Evolutionary conservation across 306 rosid species (phyloP), one percentile per base, ranked within the genome.

Genomic region (Lathyrus aphaca): DNA sequence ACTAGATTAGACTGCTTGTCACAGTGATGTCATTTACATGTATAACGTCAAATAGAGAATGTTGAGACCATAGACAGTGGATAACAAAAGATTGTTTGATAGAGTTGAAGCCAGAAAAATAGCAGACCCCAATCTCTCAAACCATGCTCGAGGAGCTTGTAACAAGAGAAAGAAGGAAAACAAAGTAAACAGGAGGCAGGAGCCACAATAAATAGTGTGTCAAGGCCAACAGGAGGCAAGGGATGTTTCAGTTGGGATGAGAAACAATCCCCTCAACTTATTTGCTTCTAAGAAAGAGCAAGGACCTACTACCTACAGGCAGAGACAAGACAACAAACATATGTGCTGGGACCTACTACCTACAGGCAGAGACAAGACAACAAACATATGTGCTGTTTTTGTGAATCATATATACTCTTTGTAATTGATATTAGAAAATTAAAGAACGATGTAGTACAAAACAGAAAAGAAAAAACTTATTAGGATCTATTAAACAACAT

Each of bases 291-390:
- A 23, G 38, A 25, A 23, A 54, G 61, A 54, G 37, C 60, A 54
- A 11, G 60, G 35, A 11, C 58, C 32, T 53, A 53, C 32, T 53
- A 21, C 15, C 59, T 19, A 53, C 32, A 53, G 32, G 59, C 25
- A 49, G 55, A 16, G 55, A 16, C 55, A 17, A 15, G 19, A 46
- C 51, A 46, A n/a, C 19, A 46, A 46, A 46, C 19, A 5, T n/a
- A n/a, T n/a, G n/a, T n/a, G n/a, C n/a, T n/a, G n/a, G 60, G 35
- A 11, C 58, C 32, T 53, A 53, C 32, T 53, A 21, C 15, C 59
- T 19, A 53, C 32, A 53, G 32, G 59, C 25, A 49, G 55, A 16
- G 55, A 16, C 55, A 17, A 15, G 19, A 46, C 51, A 46, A n/a
- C 19, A 46, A 46, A 46, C 19, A 5, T 46, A 46, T 46, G 19